A percentile compares a stretch with the other conserved stretches of the same genome.
phyloP scores from a whole-genome alignment of 257 asterid genomes.

The Jacaranda copaia region DNA sequence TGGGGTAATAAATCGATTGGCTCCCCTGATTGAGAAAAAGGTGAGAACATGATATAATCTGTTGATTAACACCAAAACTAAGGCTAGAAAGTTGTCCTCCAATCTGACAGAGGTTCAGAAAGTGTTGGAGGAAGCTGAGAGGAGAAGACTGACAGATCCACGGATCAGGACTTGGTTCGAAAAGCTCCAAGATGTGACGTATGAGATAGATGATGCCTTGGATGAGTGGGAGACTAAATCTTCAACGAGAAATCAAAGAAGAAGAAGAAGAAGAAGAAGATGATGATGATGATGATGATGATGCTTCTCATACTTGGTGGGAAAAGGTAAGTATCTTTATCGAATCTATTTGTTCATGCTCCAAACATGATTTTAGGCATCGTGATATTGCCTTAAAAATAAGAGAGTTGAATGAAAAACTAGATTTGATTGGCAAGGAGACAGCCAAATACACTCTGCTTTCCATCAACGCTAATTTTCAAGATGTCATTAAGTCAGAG shows the following conservation, averaged over 20 bases:
- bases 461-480: neutral
- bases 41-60: neutral
- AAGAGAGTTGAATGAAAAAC: neutral
- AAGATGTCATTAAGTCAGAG: neutral
- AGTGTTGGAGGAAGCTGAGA: slow-evolving; percentile 13
- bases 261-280: neutral
- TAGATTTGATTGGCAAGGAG: neutral
- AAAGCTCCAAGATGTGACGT: neutral
- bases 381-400: neutral
- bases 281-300: neutral
- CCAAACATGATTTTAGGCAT: neutral
- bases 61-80: neutral
- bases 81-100: neutral
- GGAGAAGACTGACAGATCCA: slow-evolving; percentile 4
- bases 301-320: neutral
- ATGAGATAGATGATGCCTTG: slow-evolving; percentile 8
- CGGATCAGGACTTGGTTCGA: neutral
- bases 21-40: neutral
- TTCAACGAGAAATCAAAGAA: neutral
- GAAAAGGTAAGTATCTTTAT: neutral
- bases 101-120: neutral
- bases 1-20: neutral
- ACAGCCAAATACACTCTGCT: neutral
- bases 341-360: neutral
- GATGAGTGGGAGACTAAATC: neutral